Conservation (phyloP, 345 rosid species). For the Dipteronia sinensis region DNA sequence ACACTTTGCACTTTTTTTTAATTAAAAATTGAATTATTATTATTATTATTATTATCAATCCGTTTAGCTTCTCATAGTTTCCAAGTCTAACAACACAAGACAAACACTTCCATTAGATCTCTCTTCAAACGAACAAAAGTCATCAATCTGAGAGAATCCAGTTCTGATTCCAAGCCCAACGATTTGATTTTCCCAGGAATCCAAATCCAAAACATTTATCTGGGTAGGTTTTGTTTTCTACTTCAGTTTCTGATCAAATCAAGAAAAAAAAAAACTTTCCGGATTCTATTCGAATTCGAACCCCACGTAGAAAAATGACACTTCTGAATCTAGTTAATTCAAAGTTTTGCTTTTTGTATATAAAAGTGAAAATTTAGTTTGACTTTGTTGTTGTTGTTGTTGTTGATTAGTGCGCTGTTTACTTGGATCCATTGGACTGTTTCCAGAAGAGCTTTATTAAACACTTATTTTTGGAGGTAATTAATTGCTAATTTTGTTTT, state of each 20-base stretch:
- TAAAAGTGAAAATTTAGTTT: background rate
- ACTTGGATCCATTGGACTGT: conserved; percentile 37
- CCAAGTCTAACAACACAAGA: background rate
- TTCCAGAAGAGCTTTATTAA: conserved; percentile 19
- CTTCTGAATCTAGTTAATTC: background rate
- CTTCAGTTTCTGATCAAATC: conserved; percentile 37
- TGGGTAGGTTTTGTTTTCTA: background rate
- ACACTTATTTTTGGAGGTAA: conserved; percentile 29
- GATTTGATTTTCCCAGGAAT: conserved; percentile 22
- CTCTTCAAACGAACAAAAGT: background rate
- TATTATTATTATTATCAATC: background rate
- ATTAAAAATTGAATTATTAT: background rate
- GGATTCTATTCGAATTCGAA: conserved; percentile 29
- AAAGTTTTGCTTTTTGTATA: background rate
- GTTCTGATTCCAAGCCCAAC: conserved; percentile 21
- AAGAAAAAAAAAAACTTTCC: conserved; percentile 15
- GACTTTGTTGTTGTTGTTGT: conserved; percentile 25
- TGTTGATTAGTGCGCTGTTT: conserved; percentile 14
- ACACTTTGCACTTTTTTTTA: background rate
- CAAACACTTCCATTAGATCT: background rate
- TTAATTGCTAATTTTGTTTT: background rate
- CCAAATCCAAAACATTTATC: background rate
- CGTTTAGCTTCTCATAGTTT: background rate
- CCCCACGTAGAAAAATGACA: background rate
- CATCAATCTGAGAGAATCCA: conserved; percentile 16